Evolutionary conservation across 75 land plant species (phyloP), one percentile per base, ranked within the genome.

Genomic region (Selaginella tamariscina): DNA sequence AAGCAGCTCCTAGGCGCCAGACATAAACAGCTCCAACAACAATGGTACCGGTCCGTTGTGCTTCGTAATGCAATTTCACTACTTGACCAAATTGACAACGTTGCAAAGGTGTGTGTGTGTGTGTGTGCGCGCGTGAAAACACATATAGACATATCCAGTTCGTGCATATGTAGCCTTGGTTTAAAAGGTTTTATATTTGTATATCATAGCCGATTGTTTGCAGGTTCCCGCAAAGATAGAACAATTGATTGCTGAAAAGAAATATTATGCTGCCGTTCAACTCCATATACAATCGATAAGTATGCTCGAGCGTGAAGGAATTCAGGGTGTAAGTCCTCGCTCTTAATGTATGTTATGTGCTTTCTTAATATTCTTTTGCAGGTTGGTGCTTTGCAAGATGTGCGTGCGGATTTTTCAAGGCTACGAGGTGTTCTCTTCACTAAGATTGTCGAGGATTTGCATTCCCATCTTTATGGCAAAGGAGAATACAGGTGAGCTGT

Each of bases 361-460:
- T 56, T 55, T 65, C 26, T 68, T n/a, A 29, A 56, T 30, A 24
- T 31, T 13, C 31, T 72, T 31, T 31, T 32, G 18, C 72, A 94
- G 98, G 96, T 89, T 73, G 98, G 98, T 49, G 95, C 98, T 55
- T 84, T 94, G 44, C 98, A 94, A 82, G 96, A 94, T 75, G 88
- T 89, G n/a, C 81, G 91, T 33, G 81, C 91, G 55, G 98, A 94
- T 27, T 79, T 89, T 56, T 83, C 86, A 57, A 94, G 89, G 67
- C 75, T 94, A 59, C 86, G 95, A 22, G 91, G 96, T 21, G 75
- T 74, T 27, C 71, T 94, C 0, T 94, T 94, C 66, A 85, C 67
- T 70, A 94, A 89, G 72, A 74, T 94, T 55, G 75, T 94, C 69
- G 98, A 94, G 69, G 98, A 94, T 63, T 70, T 94, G 59, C 98